Percentiles rank a stretch among this genome's conserved stretches.
Conservation (phyloP, 352 stramenopile genomes). For the Pythium pyrilobum region DNA sequence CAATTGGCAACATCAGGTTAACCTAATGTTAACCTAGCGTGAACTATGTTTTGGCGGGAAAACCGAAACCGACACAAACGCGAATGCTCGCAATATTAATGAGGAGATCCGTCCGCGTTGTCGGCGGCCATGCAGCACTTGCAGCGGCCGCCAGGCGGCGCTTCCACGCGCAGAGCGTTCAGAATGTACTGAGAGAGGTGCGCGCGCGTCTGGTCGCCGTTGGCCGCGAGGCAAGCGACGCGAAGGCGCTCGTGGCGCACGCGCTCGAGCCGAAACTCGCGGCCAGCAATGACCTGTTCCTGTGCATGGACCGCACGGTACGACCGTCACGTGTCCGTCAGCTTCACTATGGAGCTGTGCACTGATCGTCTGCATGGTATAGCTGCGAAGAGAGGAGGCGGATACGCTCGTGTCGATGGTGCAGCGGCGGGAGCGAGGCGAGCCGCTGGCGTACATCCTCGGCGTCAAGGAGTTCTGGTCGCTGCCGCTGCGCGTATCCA, state of each 20-base stretch:
- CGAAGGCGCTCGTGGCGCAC: constrained; percentile 52
- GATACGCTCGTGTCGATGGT: constrained; percentile 18
- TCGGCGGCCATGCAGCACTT: not conserved
- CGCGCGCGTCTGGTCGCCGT: constrained; percentile 18
- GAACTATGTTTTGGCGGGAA: constrained; percentile 2
- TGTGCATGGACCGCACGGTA: constrained; percentile 44
- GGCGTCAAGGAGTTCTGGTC: constrained; percentile 78
- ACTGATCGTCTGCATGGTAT: not conserved
- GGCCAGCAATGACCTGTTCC: constrained; percentile 49
- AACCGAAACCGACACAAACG: not conserved
- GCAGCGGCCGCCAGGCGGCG: not conserved
- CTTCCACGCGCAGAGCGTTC: constrained; percentile 14
- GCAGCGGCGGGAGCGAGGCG: constrained; percentile 26
- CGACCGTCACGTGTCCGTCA: not conserved
- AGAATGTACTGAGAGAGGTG: constrained; percentile 12
- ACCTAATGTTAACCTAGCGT: not conserved
- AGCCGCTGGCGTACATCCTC: constrained; percentile 70
- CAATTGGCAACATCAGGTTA: not conserved
- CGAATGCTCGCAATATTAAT: not conserved
- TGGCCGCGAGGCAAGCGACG: constrained; percentile 23
- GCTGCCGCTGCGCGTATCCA: constrained; percentile 43
- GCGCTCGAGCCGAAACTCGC: constrained; percentile 34
- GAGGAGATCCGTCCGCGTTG: not conserved
- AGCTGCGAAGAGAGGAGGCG: constrained; percentile 35
- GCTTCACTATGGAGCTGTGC: not conserved